A percentile compares a stretch with the other conserved stretches of the same genome.
Evolutionary conservation across 2,329 filamentous ascomycete genomes (phyloP).

Genomic region (Nemania serpens): DNA sequence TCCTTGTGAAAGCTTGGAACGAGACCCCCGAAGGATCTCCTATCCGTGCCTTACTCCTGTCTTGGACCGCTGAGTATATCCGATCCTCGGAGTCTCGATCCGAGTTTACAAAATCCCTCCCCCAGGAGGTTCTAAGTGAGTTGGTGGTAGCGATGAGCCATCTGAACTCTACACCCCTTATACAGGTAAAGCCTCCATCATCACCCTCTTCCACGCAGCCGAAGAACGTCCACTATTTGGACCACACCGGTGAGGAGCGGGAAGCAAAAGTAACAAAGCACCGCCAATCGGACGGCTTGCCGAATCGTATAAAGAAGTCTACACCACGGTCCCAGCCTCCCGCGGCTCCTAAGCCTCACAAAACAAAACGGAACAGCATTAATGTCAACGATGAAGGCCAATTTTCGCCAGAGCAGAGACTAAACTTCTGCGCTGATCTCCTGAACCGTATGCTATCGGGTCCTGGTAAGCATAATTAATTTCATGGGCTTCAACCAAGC

Average conservation of each 20-base stretch:
- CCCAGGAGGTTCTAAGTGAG: constrained; percentile 66
- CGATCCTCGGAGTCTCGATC: constrained; percentile 58
- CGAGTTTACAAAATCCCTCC: constrained; percentile 64
- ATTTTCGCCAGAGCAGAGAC: constrained; percentile 50
- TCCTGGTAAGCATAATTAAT: constrained; percentile 52
- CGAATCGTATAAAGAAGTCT: constrained; percentile 39
- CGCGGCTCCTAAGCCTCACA: constrained; percentile 34
- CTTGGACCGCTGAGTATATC: constrained; percentile 68
- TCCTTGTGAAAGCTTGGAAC: constrained; percentile 65
- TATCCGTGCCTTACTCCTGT: constrained; percentile 61
- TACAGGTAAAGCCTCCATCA: constrained; percentile 37
- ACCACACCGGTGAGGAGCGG: constrained; percentile 49
- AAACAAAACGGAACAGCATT: constrained; percentile 40
- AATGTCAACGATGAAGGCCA: constrained; percentile 37
- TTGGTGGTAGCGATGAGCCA: constrained; percentile 66
- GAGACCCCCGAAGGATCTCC: constrained; percentile 65
- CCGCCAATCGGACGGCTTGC: constrained; percentile 45
- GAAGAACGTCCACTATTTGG: constrained; percentile 57
- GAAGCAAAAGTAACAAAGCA: constrained; percentile 45
- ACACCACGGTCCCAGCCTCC: constrained; percentile 41
- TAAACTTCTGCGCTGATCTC: constrained; percentile 63
- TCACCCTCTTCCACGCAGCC: constrained; percentile 36
- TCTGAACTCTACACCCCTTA: constrained; percentile 48
- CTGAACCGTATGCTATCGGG: constrained; percentile 65
- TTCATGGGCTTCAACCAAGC: background rate